These are phyloP conservation scores for Komagataella ulmi DNA, from an alignment of 805 yeast genomes.

Conservation along the genomic window DNA sequence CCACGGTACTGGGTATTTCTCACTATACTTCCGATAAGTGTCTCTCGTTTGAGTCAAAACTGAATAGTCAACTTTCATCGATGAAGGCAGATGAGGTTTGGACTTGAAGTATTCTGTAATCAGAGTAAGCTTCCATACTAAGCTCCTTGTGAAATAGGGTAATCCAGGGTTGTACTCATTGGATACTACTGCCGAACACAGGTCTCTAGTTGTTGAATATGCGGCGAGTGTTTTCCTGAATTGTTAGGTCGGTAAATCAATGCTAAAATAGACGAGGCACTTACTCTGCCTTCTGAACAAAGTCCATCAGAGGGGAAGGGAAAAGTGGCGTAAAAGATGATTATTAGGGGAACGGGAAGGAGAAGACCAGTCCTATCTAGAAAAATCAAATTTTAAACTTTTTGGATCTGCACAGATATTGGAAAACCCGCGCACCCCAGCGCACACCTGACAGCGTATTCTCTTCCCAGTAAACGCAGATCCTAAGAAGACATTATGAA, in stretches of 20 bases:
- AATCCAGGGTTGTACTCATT: slow-evolving; percentile 6
- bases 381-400: not conserved
- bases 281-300: slow-evolving; percentile 1
- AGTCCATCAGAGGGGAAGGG: not conserved
- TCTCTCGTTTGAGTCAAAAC: slow-evolving; percentile 9
- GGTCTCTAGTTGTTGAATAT: slow-evolving; percentile 1
- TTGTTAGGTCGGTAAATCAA: not conserved
- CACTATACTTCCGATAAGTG: slow-evolving; percentile 7
- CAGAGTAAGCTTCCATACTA: slow-evolving; percentile 12
- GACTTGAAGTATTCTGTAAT: slow-evolving; percentile 4
- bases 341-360: not conserved
- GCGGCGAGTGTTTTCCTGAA: slow-evolving; percentile 2
- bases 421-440: not conserved
- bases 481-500: slow-evolving; percentile 20
- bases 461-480: not conserved
- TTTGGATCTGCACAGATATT: too few species aligned
- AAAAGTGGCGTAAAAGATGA: not conserved
- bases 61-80: slow-evolving; percentile 4
- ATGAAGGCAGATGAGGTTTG: not conserved
- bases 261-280: not conserved
- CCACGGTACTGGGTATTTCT: slow-evolving; percentile 20
- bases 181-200: not conserved
- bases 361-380: not conserved
- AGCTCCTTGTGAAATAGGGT: slow-evolving; percentile 10
- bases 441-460: not conserved